phyloP scores from a whole-genome alignment of 352 stramenopile genomes.

The Globisporangium carolinianum region DNA sequence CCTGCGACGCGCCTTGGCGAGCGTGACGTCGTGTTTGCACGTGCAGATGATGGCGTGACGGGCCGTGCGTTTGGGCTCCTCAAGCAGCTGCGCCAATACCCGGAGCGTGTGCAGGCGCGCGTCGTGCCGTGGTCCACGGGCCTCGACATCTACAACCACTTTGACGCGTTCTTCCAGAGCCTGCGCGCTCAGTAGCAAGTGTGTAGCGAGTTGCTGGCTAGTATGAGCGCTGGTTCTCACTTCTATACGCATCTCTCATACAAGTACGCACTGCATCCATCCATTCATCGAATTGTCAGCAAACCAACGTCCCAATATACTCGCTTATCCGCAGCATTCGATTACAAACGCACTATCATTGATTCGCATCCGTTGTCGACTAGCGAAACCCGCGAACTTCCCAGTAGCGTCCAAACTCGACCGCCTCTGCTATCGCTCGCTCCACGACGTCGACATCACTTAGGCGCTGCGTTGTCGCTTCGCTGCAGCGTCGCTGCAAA shows the following conservation, averaged over 20 bases:
- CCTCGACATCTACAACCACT: constrained; percentile 50
- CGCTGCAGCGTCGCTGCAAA: constrained; percentile 26
- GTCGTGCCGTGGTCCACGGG: constrained; percentile 62
- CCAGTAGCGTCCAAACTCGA: too few species aligned
- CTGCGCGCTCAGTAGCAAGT: background rate
- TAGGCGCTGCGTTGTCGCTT: background rate
- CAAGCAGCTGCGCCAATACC: constrained; percentile 31
- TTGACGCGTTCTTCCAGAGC: constrained; percentile 17
- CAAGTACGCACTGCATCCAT: too few species aligned
- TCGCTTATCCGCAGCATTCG: background rate
- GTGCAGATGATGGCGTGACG: constrained; percentile 29
- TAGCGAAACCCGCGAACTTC: too few species aligned
- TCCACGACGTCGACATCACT: background rate
- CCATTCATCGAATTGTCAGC: too few species aligned
- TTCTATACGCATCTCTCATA: too few species aligned
- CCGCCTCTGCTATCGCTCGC: background rate
- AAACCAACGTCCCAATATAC: too few species aligned
- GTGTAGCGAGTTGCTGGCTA: background rate
- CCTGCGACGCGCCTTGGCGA: constrained; percentile 33
- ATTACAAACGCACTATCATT: too few species aligned
- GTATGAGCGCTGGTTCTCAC: too few species aligned
- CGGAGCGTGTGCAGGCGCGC: constrained; percentile 24
- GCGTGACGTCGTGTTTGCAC: constrained; percentile 58
- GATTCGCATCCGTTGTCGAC: too few species aligned
- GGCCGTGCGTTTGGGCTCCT: constrained; percentile 51